Conservation (phyloP, 768 basidiomycete species). For the Lactarius hatsudake region DNA sequence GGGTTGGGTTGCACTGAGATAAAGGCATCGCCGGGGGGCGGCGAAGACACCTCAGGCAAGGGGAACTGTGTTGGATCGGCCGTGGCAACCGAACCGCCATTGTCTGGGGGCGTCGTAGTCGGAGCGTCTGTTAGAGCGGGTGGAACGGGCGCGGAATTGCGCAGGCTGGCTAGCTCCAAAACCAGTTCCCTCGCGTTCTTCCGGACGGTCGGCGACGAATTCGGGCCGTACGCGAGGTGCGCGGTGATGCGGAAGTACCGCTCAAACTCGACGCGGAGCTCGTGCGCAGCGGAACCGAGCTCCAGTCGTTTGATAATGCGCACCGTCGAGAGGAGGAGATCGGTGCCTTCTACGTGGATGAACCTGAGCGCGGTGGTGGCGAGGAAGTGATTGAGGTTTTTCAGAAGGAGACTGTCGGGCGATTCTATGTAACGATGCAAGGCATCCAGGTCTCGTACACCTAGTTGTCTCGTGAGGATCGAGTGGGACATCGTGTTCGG, state of each 20-base stretch:
- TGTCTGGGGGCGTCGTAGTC: neutral
- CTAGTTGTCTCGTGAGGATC: neutral
- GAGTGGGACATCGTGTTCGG: neutral
- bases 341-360: neutral
- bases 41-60: neutral
- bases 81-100: no score
- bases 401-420: constrained; percentile 1
- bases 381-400: constrained; percentile 14
- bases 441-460: neutral
- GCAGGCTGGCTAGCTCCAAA: neutral
- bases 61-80: neutral
- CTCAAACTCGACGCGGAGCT: constrained; percentile 4
- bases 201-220: neutral
- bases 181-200: neutral
- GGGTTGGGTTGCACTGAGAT: neutral
- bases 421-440: neutral
- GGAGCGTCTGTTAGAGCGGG: neutral
- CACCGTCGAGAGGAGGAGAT: neutral
- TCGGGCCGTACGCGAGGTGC: neutral
- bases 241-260: no score
- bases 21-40: neutral
- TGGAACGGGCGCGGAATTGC: neutral
- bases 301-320: neutral
- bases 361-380: neutral
- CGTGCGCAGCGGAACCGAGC: neutral